Evolutionary conservation across 108 stramenopile genomes (phyloP), one percentile per base, ranked within the genome.

Genomic region (Discostella pseudostelligera): DNA sequence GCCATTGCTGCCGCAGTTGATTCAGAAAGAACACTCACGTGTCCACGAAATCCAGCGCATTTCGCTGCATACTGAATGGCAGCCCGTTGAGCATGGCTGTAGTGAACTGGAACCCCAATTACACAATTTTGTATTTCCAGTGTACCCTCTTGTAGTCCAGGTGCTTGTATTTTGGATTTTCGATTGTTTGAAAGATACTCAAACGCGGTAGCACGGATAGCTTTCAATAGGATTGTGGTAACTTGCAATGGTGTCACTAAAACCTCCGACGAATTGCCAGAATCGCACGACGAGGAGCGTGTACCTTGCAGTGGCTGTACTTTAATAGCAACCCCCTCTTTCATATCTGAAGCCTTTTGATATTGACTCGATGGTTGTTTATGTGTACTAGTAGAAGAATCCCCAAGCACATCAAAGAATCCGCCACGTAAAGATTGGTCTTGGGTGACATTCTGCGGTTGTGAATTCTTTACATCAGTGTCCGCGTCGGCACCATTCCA

Each of bases 1-100:
- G 88, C 82, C 73, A 93, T 83, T 17, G 87, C 87, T 4, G 92
- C 92, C 12, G 89, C 92, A 12, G 88, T 88, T 7, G 85, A 87
- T 75, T 93, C 92, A 9, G 80, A 70, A 45, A 89, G 68, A 17
- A 85, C 84, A n/a, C 69, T 67, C 0, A 87, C 79, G 42, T 76
- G 65, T 25, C 87, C 88, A 14, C 32, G 29, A 62, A 93, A 85
- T 10, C 92, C 92, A 37, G 89, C 92, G 44, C 69, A 20, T 14
- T 74, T 82, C 11, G 77, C 80, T 13, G 87, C 88, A 10, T 69
- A 54, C 58, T 76, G 67, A 14, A 90, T 76, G 19, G 72, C 49
- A n/a, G 32, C 51, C 56, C 88, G 81, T 58, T 87, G 87, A 11
- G 58, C 60, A 14, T 83, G 76, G 9, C 71, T 74, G 65, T 83